phyloP scores from a whole-genome alignment of 2,329 filamentous ascomycete genomes.

The Hawksworthiomyces lignivorus region DNA sequence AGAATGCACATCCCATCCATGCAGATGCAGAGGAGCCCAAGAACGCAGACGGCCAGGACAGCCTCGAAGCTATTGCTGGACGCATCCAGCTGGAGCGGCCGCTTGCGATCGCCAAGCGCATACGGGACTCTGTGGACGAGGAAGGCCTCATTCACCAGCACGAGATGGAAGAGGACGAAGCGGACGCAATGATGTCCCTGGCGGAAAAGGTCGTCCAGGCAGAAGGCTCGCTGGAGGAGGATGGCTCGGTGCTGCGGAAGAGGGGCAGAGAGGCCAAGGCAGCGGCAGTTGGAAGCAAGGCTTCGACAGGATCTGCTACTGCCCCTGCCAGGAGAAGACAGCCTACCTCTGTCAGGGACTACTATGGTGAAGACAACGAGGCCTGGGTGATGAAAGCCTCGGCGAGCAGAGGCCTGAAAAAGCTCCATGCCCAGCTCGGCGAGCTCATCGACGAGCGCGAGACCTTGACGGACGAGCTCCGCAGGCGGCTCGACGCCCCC shows the following conservation, averaged over 20 bases:
- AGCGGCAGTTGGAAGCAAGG: background rate
- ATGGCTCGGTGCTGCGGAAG: conserved; percentile 48
- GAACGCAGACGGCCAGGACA: conserved; percentile 22
- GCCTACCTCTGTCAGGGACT: conserved; percentile 39
- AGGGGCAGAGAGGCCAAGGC: conserved; percentile 14
- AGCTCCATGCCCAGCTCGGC: conserved; percentile 62
- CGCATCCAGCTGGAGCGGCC: conserved; percentile 63
- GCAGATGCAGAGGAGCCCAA: background rate
- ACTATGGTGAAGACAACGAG: conserved; percentile 53
- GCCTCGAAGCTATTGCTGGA: conserved; percentile 37
- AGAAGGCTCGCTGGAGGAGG: conserved; percentile 54
- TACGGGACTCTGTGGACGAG: conserved; percentile 79
- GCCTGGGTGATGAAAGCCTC: conserved; percentile 58
- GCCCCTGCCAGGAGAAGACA: background rate
- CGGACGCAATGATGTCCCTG: conserved; percentile 61
- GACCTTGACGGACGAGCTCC: conserved; percentile 52
- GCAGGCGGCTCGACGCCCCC: conserved; percentile 50
- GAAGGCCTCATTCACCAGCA: conserved; percentile 80
- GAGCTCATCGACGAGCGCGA: conserved; percentile 52
- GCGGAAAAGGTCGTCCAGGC: conserved; percentile 63
- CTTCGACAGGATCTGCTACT: too few species aligned
- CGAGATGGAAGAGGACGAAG: conserved; percentile 64
- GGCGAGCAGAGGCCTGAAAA: conserved; percentile 59
- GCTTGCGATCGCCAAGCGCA: conserved; percentile 58
- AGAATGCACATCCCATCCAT: conserved; percentile 12